Evolutionary conservation across 148 eudicot species (phyloP), one percentile per base, ranked within the genome.

Genomic region (Chenopodium album): DNA sequence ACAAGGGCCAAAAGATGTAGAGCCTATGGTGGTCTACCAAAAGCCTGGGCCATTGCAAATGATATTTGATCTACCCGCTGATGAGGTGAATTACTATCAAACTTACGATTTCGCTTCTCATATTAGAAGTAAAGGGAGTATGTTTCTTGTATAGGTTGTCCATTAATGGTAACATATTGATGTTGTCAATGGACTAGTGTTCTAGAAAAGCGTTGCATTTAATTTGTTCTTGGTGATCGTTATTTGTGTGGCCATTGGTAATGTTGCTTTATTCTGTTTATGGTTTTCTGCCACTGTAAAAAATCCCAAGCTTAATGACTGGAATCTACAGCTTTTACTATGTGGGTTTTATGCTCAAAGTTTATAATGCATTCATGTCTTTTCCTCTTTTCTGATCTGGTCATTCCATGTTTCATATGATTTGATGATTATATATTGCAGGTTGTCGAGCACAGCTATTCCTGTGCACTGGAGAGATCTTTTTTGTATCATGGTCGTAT

Each of bases 401-500:
- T 19, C 14, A 29, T 31, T 28, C 17, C 37, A 73, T 80, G 34
- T 63, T 62, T 46, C 26, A 41, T 63, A 31, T 60, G 72, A 77
- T 60, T n/a, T 85, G 76, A 82, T 80, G 73, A 44, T 69, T 75
- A 11, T 75, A 28, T 81, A 71, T 82, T 85, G 72, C 93, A 95
- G 98, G 88, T 93, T 79, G 98, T 89, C 23, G 90, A 91, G 67
- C 92, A 91, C 85, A 95, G 98, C 86, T 95, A 93, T 86, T 95
- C 98, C 62, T 95, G 98, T 85, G 98, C 98, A 37, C 86, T 95
- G 76, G 98, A 95, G 89, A 92, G 96, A 85, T 95, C 98, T 54
- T 93, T 95, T 82, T 88, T 95, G 83, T 95, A 95, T 86, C 98
- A 95, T 77, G 98, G 98, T 28, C 98, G 98, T 65, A 93, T 95